A percentile compares a stretch with the other conserved stretches of the same genome.
These are phyloP conservation scores for Kwoniella dejecticola DNA, from an alignment of 768 basidiomycete genomes.

Conservation along the genomic window DNA sequence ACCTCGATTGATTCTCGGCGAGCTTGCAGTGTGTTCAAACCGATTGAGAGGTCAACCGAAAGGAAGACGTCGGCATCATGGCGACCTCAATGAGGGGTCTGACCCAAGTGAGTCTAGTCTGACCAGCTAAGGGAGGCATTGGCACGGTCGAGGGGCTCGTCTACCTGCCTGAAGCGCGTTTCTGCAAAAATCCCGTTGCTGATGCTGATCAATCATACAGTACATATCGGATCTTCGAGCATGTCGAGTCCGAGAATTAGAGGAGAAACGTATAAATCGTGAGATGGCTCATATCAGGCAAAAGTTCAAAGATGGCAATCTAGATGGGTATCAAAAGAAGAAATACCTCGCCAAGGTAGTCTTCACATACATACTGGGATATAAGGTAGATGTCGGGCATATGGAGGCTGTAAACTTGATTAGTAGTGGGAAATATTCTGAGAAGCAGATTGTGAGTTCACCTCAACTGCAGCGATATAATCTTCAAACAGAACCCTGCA, in stretches of 20 bases:
- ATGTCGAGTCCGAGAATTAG: constrained; percentile 90
- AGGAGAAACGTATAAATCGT: constrained; percentile 98
- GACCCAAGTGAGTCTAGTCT: constrained; percentile 69
- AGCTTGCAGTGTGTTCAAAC: too few species aligned
- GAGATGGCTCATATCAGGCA: constrained; percentile 99
- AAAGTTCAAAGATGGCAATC: constrained; percentile 78
- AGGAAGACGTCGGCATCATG: constrained; percentile 60
- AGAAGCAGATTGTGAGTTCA: constrained; percentile 95
- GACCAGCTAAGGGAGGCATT: too few species aligned
- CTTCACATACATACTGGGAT: constrained; percentile 97
- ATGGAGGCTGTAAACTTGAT: constrained; percentile 99
- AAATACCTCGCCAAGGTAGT: constrained; percentile 96
- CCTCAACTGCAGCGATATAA: too few species aligned
- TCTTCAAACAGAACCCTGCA: too few species aligned
- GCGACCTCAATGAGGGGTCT: constrained; percentile 88
- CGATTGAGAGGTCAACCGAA: not conserved
- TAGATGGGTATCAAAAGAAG: constrained; percentile 60
- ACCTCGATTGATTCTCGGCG: too few species aligned
- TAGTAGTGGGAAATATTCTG: constrained; percentile 90
- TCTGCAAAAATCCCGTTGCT: too few species aligned
- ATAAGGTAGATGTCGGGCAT: constrained; percentile 97
- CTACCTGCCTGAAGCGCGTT: too few species aligned
- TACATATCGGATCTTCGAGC: constrained; percentile 99
- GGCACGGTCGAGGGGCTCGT: too few species aligned
- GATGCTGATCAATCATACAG: constrained; percentile 56